phyloP scores from a whole-genome alignment of 23 red algal species.

The Gracilariopsis chorda region DNA sequence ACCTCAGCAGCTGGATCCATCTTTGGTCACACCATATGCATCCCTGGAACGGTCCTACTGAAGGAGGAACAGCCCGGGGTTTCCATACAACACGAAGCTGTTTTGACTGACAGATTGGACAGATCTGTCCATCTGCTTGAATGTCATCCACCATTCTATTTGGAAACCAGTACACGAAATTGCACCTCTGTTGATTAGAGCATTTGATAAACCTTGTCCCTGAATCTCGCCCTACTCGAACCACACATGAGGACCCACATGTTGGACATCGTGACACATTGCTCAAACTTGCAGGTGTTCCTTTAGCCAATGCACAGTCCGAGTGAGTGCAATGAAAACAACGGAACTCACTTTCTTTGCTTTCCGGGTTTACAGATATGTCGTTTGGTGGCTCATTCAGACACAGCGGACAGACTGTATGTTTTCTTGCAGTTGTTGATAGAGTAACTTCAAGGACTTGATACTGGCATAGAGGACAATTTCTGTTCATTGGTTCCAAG shows the following conservation, averaged over 20 bases:
- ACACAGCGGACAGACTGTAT: constrained; percentile 46
- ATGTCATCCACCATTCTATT: neutral
- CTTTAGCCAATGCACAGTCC: constrained; percentile 40
- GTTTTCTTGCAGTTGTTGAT: neutral
- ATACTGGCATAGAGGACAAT: constrained; percentile 64
- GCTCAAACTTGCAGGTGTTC: constrained; percentile 15
- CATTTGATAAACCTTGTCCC: constrained; percentile 38
- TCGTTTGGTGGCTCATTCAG: constrained; percentile 47
- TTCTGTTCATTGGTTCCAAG: constrained; percentile 21
- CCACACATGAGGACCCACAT: constrained; percentile 9
- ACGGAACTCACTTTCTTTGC: constrained; percentile 53
- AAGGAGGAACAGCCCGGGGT: constrained; percentile 12
- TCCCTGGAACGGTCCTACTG: neutral
- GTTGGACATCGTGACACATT: constrained; percentile 49
- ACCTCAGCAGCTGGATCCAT: neutral
- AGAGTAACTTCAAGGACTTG: constrained; percentile 59
- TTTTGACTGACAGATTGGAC: neutral
- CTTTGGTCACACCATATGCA: constrained; percentile 55
- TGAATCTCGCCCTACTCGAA: constrained; percentile 15
- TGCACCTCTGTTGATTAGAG: neutral
- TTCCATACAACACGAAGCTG: neutral
- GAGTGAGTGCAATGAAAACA: constrained; percentile 63
- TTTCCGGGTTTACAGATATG: constrained; percentile 15
- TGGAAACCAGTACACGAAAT: constrained; percentile 72
- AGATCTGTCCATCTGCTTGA: neutral